Conservation (phyloP, 2,329 filamentous ascomycete species). For the Fusarium staphyleae region DNA sequence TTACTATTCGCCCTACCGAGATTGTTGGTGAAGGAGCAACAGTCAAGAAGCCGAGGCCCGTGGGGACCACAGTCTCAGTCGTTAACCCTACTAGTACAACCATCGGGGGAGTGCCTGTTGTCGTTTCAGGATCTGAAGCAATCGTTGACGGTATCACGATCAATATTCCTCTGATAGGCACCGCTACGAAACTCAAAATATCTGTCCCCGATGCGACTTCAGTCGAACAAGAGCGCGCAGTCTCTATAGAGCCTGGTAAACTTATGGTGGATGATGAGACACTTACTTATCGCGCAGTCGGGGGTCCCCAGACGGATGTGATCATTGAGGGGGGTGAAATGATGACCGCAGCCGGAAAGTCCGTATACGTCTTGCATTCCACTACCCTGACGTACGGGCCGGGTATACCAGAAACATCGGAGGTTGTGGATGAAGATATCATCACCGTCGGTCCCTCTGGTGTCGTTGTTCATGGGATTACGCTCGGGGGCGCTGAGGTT, state of each 20-base stretch:
- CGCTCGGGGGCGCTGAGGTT: conserved; percentile 53
- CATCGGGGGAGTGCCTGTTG: conserved; percentile 51
- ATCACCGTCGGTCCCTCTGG: conserved; percentile 58
- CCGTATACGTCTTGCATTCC: conserved; percentile 51
- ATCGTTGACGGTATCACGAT: conserved; percentile 54
- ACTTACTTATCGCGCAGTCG: conserved; percentile 45
- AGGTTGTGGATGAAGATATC: conserved; percentile 58
- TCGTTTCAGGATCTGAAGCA: conserved; percentile 51
- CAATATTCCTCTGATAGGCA: conserved; percentile 50
- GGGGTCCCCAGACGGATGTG: conserved; percentile 50
- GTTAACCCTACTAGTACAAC: conserved; percentile 48
- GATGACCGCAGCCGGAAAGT: conserved; percentile 53
- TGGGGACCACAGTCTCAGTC: conserved; percentile 42
- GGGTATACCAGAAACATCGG: conserved; percentile 43
- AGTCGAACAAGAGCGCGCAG: conserved; percentile 42
- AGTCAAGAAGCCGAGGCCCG: conserved; percentile 50
- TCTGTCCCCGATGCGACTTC: conserved; percentile 47
- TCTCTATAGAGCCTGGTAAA: conserved; percentile 48
- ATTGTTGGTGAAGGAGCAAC: conserved; percentile 55
- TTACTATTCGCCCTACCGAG: conserved; percentile 57
- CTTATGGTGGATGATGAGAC: conserved; percentile 48
- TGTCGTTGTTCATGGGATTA: conserved; percentile 50
- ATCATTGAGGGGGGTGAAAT: conserved; percentile 58
- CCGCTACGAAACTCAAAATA: conserved; percentile 49
- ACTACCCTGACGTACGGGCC: conserved; percentile 56